Percentiles rank a stretch among this genome's conserved stretches.
phyloP scores from a whole-genome alignment of 192 early-diverging fungal species.

The Allomyces arbusculus region DNA sequence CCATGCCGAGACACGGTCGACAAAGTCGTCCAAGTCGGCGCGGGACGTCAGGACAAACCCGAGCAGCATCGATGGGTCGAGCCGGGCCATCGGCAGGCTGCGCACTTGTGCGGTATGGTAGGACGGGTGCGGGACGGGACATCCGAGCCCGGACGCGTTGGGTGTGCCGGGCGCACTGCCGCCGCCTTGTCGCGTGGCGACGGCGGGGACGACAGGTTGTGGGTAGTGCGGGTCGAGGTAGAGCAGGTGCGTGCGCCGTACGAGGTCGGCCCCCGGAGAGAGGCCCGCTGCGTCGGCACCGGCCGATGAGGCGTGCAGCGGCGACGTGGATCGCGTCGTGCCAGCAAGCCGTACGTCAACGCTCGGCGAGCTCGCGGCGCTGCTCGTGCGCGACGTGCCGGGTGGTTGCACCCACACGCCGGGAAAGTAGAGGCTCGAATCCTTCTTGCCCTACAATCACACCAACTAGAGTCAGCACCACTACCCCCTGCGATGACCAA shows the following conservation, averaged over 20 bases:
- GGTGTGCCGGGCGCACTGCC: not conserved
- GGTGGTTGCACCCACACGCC: constrained; percentile 3
- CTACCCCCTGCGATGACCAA: not conserved
- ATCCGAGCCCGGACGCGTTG: constrained; percentile 14
- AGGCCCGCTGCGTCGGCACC: too few relatives aligned
- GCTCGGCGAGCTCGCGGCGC: too few relatives aligned
- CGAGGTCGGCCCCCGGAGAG: too few relatives aligned
- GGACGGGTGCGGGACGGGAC: constrained; percentile 15
- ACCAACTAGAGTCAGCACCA: too few relatives aligned
- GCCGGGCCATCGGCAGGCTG: constrained; percentile 16
- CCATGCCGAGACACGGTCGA: constrained; percentile 12
- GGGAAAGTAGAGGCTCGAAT: constrained; percentile 14
- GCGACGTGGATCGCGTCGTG: too few relatives aligned
- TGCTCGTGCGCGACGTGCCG: too few relatives aligned
- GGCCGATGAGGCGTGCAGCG: too few relatives aligned
- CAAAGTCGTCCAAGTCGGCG: constrained; percentile 24
- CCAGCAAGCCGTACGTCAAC: too few relatives aligned
- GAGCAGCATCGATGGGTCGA: constrained; percentile 28
- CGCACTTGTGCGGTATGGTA: constrained; percentile 24
- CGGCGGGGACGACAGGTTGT: constrained; percentile 15
- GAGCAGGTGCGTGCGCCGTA: constrained; percentile 21
- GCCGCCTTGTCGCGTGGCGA: constrained; percentile 8
- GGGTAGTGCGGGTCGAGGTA: constrained; percentile 28
- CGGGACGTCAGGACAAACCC: constrained; percentile 19
- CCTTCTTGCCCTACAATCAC: not conserved